Percentiles rank a stretch among this genome's conserved stretches.
Evolutionary conservation across 2,329 filamentous ascomycete genomes (phyloP).

Genomic region (Scytalidium lignicola): DNA sequence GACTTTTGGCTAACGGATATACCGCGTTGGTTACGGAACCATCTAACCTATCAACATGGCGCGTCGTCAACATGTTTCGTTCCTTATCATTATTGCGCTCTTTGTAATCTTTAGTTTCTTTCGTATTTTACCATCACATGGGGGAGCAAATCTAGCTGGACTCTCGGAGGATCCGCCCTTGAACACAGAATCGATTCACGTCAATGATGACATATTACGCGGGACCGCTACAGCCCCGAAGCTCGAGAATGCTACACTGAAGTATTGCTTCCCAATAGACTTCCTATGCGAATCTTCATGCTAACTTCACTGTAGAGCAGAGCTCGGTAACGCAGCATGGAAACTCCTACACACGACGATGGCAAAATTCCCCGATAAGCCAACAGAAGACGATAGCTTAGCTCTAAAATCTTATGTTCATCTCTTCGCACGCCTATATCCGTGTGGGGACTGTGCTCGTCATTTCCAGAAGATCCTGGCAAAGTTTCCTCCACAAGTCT

Average conservation of each 20-base stretch:
- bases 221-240: slow-evolving; percentile 74
- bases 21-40: neutral
- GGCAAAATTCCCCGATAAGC: slow-evolving; percentile 62
- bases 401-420: slow-evolving; percentile 61
- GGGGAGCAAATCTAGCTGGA: neutral
- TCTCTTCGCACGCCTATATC: slow-evolving; percentile 64
- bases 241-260: slow-evolving; percentile 75
- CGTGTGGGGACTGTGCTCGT: slow-evolving; percentile 63
- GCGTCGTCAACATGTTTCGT: slow-evolving; percentile 40
- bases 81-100: slow-evolving; percentile 46
- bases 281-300: neutral
- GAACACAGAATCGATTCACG: slow-evolving; percentile 5
- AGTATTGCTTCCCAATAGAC: slow-evolving; percentile 39
- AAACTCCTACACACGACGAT: slow-evolving; percentile 68
- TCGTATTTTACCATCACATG: slow-evolving; percentile 42
- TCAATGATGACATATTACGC: slow-evolving; percentile 48
- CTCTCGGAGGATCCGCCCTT: slow-evolving; percentile 10
- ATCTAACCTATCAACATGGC: slow-evolving; percentile 18
- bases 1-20: neutral
- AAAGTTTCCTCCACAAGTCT: slow-evolving; percentile 61
- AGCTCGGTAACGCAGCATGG: slow-evolving; percentile 65
- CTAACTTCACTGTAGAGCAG: slow-evolving; percentile 29
- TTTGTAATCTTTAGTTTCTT: slow-evolving; percentile 51
- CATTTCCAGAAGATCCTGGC: slow-evolving; percentile 60
- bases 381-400: slow-evolving; percentile 55